phyloP scores from a whole-genome alignment of 768 basidiomycete species.

The Trametes punicea region DNA sequence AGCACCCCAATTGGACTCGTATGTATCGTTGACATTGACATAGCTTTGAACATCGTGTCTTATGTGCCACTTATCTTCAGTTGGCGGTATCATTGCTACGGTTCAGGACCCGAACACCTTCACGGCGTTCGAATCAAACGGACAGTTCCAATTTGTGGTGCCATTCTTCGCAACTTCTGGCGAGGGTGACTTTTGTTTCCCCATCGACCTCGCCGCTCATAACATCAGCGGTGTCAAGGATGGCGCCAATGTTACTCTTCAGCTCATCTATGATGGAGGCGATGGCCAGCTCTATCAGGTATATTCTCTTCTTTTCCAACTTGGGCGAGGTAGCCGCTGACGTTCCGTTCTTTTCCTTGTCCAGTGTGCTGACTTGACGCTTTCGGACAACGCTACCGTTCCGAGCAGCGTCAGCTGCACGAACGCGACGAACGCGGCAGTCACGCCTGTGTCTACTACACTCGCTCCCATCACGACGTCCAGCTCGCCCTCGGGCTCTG shows the following conservation, averaged over 20 bases:
- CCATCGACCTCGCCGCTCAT: conserved; percentile 54
- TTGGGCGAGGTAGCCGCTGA: background rate
- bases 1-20: conserved; percentile 64
- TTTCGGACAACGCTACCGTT: conserved; percentile 51
- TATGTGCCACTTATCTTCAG: conserved; percentile 30
- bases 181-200: conserved; percentile 65
- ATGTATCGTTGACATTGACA: conserved; percentile 25
- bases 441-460: conserved; percentile 11
- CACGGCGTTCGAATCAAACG: conserved; percentile 51
- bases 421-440: conserved; percentile 28
- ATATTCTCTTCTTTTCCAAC: conserved; percentile 11
- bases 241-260: conserved; percentile 73
- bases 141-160: conserved; percentile 34
- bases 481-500: conserved; percentile 9
- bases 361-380: conserved; percentile 78
- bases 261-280: conserved; percentile 65
- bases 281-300: conserved; percentile 74
- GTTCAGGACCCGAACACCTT: conserved; percentile 59
- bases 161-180: conserved; percentile 49
- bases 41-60: background rate
- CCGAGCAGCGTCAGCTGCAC: conserved; percentile 41
- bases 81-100: conserved; percentile 53
- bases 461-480: background rate
- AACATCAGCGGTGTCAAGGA: conserved; percentile 49
- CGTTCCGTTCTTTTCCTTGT: background rate